Evolutionary conservation across 306 rosid species (phyloP).

Genomic region (Quercus bicolor): DNA sequence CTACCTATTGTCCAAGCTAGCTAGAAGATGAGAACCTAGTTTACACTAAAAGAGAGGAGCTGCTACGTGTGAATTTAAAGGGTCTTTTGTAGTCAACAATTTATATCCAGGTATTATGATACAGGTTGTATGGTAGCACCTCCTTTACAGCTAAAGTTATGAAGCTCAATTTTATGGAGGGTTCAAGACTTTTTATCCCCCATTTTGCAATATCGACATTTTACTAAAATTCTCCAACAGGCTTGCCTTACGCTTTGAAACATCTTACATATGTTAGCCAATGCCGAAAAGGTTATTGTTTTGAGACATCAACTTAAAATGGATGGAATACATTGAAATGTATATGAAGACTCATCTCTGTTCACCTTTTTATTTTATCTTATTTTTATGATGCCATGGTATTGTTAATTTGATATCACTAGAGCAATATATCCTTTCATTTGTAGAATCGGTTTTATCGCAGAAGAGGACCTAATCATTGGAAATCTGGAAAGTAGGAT

Average conservation of each 20-base stretch:
- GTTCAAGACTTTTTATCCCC: not conserved
- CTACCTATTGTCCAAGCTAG: constrained; percentile 29
- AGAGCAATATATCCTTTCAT: not conserved
- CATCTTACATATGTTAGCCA: not conserved
- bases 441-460: not conserved
- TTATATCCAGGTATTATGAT: not conserved
- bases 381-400: not conserved
- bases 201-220: not conserved
- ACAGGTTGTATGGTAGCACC: not conserved
- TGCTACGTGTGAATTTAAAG: not conserved
- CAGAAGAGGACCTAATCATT: not conserved
- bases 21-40: constrained; percentile 12
- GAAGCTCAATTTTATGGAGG: not conserved
- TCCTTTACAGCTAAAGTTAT: not conserved
- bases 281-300: not conserved
- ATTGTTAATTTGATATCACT: not conserved
- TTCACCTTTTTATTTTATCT: not conserved
- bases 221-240: not conserved
- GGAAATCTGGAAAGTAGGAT: not conserved
- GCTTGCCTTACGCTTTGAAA: not conserved
- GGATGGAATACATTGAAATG: too few species aligned
- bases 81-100: not conserved
- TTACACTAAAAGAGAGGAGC: not conserved
- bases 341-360: not conserved
- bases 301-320: not conserved